A percentile compares a stretch with the other conserved stretches of the same genome.
phyloP scores from a whole-genome alignment of 441 rosid species.

The Jatropha multifida region DNA sequence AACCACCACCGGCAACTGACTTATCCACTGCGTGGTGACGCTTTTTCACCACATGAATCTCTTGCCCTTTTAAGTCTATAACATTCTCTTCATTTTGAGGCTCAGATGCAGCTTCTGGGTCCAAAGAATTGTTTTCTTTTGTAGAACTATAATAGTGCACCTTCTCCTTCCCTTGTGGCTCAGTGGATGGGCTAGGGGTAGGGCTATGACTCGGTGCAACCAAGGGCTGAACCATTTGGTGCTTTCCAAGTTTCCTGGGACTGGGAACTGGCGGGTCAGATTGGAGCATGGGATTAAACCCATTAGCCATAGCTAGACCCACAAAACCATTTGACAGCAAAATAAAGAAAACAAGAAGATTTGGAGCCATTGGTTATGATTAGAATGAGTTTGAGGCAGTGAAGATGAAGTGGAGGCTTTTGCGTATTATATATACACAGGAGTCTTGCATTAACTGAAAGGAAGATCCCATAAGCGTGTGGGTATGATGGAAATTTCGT shows the following conservation, averaged over 20 bases:
- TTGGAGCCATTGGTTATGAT: conserved; percentile 30
- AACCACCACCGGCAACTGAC: conserved; percentile 55
- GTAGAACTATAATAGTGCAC: background rate
- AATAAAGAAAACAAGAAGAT: conserved; percentile 34
- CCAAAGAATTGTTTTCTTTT: background rate
- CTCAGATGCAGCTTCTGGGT: background rate
- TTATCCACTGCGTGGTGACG: conserved; percentile 53
- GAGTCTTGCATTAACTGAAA: background rate
- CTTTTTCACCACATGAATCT: conserved; percentile 18
- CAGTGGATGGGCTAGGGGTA: conserved; percentile 22
- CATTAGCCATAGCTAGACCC: conserved; percentile 32
- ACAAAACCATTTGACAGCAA: conserved; percentile 26
- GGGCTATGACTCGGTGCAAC: conserved; percentile 22
- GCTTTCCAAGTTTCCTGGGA: conserved; percentile 54
- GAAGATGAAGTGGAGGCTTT: conserved; percentile 12
- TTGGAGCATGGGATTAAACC: conserved; percentile 10
- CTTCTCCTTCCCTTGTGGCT: background rate
- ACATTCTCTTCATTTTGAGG: background rate
- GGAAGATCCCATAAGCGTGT: conserved; percentile 21
- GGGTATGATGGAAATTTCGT: conserved; percentile 49
- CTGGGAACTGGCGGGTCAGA: conserved; percentile 24
- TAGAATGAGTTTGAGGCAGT: background rate
- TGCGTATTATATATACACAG: conserved; percentile 13
- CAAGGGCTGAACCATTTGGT: conserved; percentile 12
- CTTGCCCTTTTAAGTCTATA: conserved; percentile 25